Base-by-base conservation (phyloP, 2,329 filamentous ascomycete species). In the Exophiala bonariae region DNA sequence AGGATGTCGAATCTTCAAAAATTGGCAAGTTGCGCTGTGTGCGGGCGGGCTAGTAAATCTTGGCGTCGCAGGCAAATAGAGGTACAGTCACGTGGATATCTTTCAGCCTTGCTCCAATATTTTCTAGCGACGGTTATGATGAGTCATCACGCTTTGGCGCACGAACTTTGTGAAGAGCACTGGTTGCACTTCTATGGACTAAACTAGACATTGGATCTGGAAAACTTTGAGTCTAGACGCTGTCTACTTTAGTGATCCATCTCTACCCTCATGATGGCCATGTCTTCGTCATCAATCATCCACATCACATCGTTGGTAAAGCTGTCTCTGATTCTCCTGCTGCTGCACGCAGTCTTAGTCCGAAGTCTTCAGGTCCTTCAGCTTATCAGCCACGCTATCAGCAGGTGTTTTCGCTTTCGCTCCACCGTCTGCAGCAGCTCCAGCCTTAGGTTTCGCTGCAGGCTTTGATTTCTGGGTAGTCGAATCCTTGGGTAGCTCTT, bases 401-500 rank as follows among this genome's bases (percentile, higher is more conserved):
- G 66, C 56, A 19, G 50, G 41, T 4, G 55, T 50, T 16, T 55
- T 52, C 19, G 44, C 47, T 35, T 56, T 56, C 17, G 48, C 36
- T 20, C 50, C 53, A 37, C 55, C 51, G 26, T 59, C 59, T 26
- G 55, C 56, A 13, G 51, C 58, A 36, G 59, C 50, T 36, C 61
- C 67, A 7, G 50, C 44, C 23, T 59, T 59, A 31, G 58, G 56
- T 58, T 72, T 72, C 3, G 51, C 18, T 3, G 45, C 41, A 40
- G 55, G 46, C 61, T 77, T 79, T 22, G 68, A 65, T 68, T 83
- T 84, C 56, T 76, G 69, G 32, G 80, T 83, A 31, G 81, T 85
- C 9, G 79, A 77, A 58, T 90, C 83, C 70, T 92, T 91, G 9
- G 87, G 83, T 30, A 92, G 75, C 58, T 96, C 92, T 73, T 90